Evolutionary conservation across 2,329 filamentous ascomycete genomes (phyloP), one percentile per base, ranked within the genome.

Genomic region (Botrytis squamosa): DNA sequence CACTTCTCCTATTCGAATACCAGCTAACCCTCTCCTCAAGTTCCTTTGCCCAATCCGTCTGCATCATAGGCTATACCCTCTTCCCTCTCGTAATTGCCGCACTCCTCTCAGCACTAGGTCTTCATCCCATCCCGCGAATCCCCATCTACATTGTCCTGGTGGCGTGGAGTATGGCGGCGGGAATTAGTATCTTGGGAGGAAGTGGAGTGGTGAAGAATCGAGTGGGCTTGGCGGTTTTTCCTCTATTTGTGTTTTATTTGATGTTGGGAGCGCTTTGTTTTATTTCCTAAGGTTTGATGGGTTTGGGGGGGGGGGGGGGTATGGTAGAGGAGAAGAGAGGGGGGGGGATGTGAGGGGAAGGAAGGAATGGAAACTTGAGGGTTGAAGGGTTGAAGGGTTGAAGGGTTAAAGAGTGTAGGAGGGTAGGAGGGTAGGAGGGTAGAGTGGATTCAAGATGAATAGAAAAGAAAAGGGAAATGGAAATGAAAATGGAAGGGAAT

Each of bases 11-110:
- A 59, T 38, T 12, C 36, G n/a, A 33, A 46, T 20, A 18, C 25
- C 4, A 6, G n/a, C 62, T 65, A 33, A 22, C 25, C 25, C 14
- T 8, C 8, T 38, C 10, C 36, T 52, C 69, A 81, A 98, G 95
- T 80, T 98, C 96, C 29, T 99, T 99, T 83, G 96, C 97, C 81
- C 96, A 99, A 83, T 97, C 94, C 74, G 89, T 99, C 78, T 98
- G 95, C 83, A 97, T 99, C 79, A 99, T 99, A 81, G 96, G 96
- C 64, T 99, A 99, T 84, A 99, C 96, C 1, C 89, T 99, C 73
- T 99, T 99, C 84, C 96, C 96, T 2, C 89, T 99, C 71, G 96
- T 98, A 79, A 93, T 99, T 78, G 97, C 97, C 12, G 91, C 95
- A 2, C 85, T 98, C 70, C 89, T 99, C 76, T 97, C 94, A 73